A percentile compares a stretch with the other conserved stretches of the same genome.
Evolutionary conservation across 352 stramenopile species (phyloP).

Genomic region (Globisporangium nunn): DNA sequence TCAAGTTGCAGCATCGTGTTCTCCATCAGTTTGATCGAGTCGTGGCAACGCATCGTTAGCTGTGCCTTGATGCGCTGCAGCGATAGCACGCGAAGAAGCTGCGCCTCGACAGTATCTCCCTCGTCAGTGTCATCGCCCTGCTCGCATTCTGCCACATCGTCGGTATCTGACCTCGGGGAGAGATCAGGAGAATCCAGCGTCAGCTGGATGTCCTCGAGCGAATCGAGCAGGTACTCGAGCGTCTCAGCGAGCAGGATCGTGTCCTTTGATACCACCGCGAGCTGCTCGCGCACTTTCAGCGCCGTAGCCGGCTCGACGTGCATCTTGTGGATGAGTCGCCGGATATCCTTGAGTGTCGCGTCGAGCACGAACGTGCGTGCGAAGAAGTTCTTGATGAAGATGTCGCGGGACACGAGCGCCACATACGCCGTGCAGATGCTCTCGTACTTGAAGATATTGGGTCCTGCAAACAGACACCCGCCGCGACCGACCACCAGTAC

Average conservation of each 20-base stretch:
- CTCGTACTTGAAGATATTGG: constrained; percentile 95
- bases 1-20: constrained; percentile 91
- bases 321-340: constrained; percentile 84
- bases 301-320: constrained; percentile 82
- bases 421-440: constrained; percentile 93
- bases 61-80: constrained; percentile 84
- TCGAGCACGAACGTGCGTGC: constrained; percentile 94
- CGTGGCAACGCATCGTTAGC: constrained; percentile 89
- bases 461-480: constrained; percentile 91
- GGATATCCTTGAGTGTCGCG: constrained; percentile 93
- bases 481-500: constrained; percentile 92
- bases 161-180: not conserved
- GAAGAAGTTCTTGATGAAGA: constrained; percentile 98
- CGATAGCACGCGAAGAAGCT: constrained; percentile 90
- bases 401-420: constrained; percentile 93
- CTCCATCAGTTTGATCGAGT: constrained; percentile 94
- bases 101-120: constrained; percentile 23
- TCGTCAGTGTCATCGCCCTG: constrained; percentile 21
- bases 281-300: constrained; percentile 84
- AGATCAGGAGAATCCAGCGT: not conserved
- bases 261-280: constrained; percentile 90
- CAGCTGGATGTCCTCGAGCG: constrained; percentile 83
- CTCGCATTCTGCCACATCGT: not conserved
- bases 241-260: constrained; percentile 96
- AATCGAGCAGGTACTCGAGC: constrained; percentile 94